These are phyloP conservation scores for Aspergillus vadensis DNA, from an alignment of 2,329 filamentous ascomycete genomes.

Conservation along the genomic window DNA sequence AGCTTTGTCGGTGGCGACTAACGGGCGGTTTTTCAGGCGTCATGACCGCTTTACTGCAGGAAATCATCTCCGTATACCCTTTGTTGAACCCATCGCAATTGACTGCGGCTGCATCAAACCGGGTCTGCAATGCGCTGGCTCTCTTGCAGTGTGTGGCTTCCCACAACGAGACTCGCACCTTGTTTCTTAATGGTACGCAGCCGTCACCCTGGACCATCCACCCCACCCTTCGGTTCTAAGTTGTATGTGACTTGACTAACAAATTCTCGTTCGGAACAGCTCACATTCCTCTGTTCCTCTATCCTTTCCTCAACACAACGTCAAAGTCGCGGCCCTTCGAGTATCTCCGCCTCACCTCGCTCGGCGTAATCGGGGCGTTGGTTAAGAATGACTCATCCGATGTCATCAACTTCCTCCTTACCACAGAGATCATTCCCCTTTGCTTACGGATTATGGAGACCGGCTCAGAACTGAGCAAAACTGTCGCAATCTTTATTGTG, in stretches of 20 bases:
- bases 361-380: constrained; percentile 93
- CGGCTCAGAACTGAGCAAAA: constrained; percentile 96
- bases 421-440: constrained; percentile 96
- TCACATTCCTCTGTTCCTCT: constrained; percentile 95
- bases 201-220: constrained; percentile 8
- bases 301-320: constrained; percentile 97
- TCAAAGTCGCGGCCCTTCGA: constrained; percentile 98
- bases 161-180: constrained; percentile 90
- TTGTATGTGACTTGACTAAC: constrained; percentile 9
- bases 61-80: constrained; percentile 98
- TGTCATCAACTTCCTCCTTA: constrained; percentile 97
- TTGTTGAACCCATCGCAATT: constrained; percentile 95
- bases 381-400: constrained; percentile 99
- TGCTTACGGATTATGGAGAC: constrained; percentile 99
- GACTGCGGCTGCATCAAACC: constrained; percentile 94
- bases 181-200: constrained; percentile 85
- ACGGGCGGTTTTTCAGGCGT: constrained; percentile 63
- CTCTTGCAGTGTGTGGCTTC: constrained; percentile 95
- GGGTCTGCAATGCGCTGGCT: constrained; percentile 95
- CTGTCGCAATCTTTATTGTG: constrained; percentile 98
- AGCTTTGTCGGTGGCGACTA: constrained; percentile 8
- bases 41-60: constrained; percentile 95
- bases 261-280: constrained; percentile 56
- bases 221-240: not conserved
- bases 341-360: constrained; percentile 90